Conservation (phyloP, 2,329 filamentous ascomycete species). For the Aspergillus alliaceus region DNA sequence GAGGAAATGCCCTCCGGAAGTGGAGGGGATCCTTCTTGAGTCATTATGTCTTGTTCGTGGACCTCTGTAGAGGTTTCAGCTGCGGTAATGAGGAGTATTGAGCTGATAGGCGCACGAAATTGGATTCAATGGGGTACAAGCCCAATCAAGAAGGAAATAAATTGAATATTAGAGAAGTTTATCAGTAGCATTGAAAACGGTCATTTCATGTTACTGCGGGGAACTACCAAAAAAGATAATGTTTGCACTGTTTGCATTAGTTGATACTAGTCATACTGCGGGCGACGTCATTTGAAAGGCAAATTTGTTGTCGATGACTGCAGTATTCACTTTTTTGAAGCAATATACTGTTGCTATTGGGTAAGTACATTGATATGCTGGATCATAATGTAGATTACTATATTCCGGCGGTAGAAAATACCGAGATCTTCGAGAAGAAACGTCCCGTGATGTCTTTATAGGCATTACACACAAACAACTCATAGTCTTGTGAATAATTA, state of each 20-base stretch:
- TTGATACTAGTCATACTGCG: neutral
- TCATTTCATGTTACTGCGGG: neutral
- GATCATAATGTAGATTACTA: neutral
- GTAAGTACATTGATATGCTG: neutral
- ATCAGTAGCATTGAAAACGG: slow-evolving; percentile 2
- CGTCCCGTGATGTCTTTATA: neutral
- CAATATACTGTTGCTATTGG: neutral
- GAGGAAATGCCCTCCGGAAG: slow-evolving; percentile 72
- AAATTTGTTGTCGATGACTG: neutral
- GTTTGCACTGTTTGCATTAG: slow-evolving; percentile 24
- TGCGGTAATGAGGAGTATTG: neutral
- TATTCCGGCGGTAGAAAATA: neutral
- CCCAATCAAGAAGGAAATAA: neutral
- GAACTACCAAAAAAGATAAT: slow-evolving; percentile 4
- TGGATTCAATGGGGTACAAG: neutral
- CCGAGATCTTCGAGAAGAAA: neutral
- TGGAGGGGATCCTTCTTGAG: slow-evolving; percentile 24
- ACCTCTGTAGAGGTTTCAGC: neutral
- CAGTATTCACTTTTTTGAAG: neutral
- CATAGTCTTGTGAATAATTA: no score
- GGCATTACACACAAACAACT: neutral
- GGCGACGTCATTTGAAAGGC: slow-evolving; percentile 2
- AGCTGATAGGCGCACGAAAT: no score
- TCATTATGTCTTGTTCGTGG: slow-evolving; percentile 21
- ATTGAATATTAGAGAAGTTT: neutral